Percentiles rank a stretch among this genome's conserved stretches.
Evolutionary conservation across 108 stramenopile species (phyloP).

Genomic region (Schizochytrium sp.): DNA sequence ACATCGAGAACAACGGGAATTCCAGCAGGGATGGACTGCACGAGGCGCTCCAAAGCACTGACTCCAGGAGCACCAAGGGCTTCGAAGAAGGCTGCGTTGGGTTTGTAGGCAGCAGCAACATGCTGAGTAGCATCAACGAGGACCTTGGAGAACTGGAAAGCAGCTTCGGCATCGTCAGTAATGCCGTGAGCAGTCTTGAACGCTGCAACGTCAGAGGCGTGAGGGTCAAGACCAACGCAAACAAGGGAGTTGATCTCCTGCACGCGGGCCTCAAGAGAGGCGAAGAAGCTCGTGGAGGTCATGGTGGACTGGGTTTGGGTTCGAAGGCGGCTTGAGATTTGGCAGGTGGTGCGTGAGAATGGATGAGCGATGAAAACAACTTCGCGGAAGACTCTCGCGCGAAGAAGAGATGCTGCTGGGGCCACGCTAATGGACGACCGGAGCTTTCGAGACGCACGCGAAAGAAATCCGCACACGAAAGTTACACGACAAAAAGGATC

Average conservation of each 20-base stretch:
- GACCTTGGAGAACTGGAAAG: constrained; percentile 86
- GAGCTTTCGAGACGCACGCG: too few species aligned
- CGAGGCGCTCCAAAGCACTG: constrained; percentile 82
- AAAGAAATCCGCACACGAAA: too few species aligned
- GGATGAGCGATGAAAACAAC: too few species aligned
- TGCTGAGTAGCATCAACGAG: constrained; percentile 89
- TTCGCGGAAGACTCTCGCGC: too few species aligned
- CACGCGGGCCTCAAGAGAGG: constrained; percentile 69
- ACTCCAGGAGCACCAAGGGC: constrained; percentile 86
- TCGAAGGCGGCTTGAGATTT: too few species aligned
- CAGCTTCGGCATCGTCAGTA: constrained; percentile 74
- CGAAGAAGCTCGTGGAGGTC: constrained; percentile 17
- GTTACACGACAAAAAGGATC: too few species aligned
- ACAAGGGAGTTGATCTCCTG: constrained; percentile 84
- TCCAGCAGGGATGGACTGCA: constrained; percentile 78
- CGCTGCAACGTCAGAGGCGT: constrained; percentile 77
- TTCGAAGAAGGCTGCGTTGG: constrained; percentile 99
- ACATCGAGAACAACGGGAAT: constrained; percentile 92
- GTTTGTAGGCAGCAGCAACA: constrained; percentile 90
- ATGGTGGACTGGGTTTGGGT: too few species aligned
- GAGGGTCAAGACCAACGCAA: constrained; percentile 97
- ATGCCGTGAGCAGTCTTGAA: neutral
- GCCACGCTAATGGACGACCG: too few species aligned
- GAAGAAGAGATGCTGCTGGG: too few species aligned
- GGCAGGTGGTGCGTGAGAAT: too few species aligned